phyloP scores from a whole-genome alignment of 2,329 filamentous ascomycete species.

The Arthrobotrys entomopaga region DNA sequence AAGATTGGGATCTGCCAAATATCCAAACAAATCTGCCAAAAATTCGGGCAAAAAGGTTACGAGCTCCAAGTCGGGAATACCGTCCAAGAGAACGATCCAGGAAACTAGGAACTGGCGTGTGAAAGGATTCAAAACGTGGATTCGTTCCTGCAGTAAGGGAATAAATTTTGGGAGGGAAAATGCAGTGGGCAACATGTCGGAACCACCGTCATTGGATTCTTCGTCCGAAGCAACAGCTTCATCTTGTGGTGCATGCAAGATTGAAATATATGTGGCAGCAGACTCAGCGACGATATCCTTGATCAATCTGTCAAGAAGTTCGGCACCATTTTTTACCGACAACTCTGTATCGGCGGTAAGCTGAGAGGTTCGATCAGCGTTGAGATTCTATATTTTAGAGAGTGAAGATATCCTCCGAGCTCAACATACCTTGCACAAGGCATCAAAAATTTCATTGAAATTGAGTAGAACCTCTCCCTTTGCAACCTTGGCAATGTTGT shows the following conservation, averaged over 20 bases:
- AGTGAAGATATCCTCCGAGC: not conserved
- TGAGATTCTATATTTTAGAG: conserved; percentile 2
- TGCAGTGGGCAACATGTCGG: conserved; percentile 76
- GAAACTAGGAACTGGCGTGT: conserved; percentile 94
- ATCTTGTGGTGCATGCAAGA: conserved; percentile 70
- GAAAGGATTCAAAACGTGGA: conserved; percentile 93
- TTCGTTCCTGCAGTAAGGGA: conserved; percentile 90
- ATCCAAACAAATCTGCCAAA: conserved; percentile 86
- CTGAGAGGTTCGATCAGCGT: conserved; percentile 64
- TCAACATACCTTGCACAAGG: conserved; percentile 84
- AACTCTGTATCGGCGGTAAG: conserved; percentile 94
- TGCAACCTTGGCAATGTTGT: conserved; percentile 98
- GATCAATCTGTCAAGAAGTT: conserved; percentile 90
- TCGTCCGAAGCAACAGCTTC: conserved; percentile 62
- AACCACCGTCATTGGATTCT: conserved; percentile 61
- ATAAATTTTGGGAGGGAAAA: conserved; percentile 93
- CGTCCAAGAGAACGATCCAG: conserved; percentile 94
- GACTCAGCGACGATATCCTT: conserved; percentile 60
- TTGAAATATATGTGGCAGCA: conserved; percentile 80
- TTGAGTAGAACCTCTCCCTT: conserved; percentile 97
- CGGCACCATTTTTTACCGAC: conserved; percentile 97
- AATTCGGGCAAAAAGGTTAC: conserved; percentile 94
- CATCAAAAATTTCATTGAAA: conserved; percentile 98
- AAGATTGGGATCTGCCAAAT: conserved; percentile 86
- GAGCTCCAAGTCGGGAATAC: conserved; percentile 94